Conservation (phyloP, 2,329 filamentous ascomycete genomes). For the Cercospora nicotianae region DNA sequence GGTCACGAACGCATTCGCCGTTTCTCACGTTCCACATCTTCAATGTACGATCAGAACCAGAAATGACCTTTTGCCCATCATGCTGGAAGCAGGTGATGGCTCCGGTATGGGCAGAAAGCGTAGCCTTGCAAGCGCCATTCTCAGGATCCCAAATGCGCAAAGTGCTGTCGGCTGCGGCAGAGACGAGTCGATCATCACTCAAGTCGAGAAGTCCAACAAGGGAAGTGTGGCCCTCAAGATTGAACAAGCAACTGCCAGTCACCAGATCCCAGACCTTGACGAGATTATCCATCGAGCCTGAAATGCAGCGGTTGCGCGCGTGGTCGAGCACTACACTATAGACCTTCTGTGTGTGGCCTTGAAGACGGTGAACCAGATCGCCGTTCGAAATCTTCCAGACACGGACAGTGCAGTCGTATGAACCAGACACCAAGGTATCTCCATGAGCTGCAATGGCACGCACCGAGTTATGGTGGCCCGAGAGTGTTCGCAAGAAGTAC, state of each 20-base stretch:
- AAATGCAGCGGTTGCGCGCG: conserved; percentile 90
- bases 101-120: conserved; percentile 87
- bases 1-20: conserved; percentile 87
- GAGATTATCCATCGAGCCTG: conserved; percentile 95
- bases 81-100: conserved; percentile 99
- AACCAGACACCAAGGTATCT: conserved; percentile 94
- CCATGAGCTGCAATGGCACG: conserved; percentile 92
- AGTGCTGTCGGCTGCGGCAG: conserved; percentile 91
- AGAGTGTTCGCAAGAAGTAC: conserved; percentile 86
- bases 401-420: conserved; percentile 91
- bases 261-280: conserved; percentile 97
- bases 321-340: conserved; percentile 96
- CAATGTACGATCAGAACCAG: conserved; percentile 88
- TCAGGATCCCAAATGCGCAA: conserved; percentile 97
- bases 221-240: conserved; percentile 87
- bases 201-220: conserved; percentile 90
- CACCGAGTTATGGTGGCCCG: conserved; percentile 88
- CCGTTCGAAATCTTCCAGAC: conserved; percentile 98
- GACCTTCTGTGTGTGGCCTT: conserved; percentile 88
- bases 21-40: conserved; percentile 98
- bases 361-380: conserved; percentile 77
- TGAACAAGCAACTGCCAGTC: conserved; percentile 80
- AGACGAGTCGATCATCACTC: conserved; percentile 85
- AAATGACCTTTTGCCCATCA: conserved; percentile 94
- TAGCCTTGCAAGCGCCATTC: conserved; percentile 84